Conservation (phyloP, 1,284 basidiomycete genomes). For the Sporisorium graminicola region DNA sequence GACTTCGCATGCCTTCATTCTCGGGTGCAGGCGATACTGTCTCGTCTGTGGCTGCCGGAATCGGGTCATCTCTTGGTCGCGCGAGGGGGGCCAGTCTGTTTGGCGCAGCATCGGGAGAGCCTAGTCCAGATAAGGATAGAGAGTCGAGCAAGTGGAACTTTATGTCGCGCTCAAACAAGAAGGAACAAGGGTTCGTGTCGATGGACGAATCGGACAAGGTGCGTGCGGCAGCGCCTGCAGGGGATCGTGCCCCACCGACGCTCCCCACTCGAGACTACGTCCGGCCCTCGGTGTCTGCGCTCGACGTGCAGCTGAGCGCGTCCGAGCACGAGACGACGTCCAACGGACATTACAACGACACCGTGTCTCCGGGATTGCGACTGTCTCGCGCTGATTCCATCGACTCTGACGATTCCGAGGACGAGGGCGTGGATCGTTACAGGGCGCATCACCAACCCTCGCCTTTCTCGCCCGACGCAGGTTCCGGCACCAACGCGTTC, state of each 20-base stretch:
- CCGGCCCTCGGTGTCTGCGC: conserved; percentile 15
- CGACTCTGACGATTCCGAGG: conserved; percentile 6
- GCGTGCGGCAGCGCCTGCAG: background rate
- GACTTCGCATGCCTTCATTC: conserved; percentile 49
- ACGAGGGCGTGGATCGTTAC: conserved; percentile 9
- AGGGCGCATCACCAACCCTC: conserved; percentile 8
- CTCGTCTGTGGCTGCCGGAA: conserved; percentile 30
- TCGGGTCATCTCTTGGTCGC: conserved; percentile 36
- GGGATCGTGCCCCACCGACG: conserved; percentile 6
- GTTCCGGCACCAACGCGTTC: conserved; percentile 3
- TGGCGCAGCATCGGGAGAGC: background rate
- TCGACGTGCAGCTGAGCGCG: conserved; percentile 27
- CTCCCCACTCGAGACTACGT: conserved; percentile 24
- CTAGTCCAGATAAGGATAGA: conserved; percentile 38
- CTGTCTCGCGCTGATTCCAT: conserved; percentile 10
- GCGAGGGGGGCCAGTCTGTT: conserved; percentile 15
- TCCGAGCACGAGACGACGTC: conserved; percentile 5
- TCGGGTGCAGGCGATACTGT: conserved; percentile 32
- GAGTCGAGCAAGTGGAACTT: conserved; percentile 45
- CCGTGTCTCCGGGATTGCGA: conserved; percentile 1
- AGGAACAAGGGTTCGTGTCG: conserved; percentile 39
- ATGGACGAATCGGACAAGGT: conserved; percentile 26
- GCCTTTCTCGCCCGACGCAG: conserved; percentile 22
- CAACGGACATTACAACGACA: background rate
- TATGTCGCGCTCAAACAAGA: conserved; percentile 19